Percentiles rank a stretch among this genome's conserved stretches.
phyloP scores from a whole-genome alignment of 2,329 filamentous ascomycete species.

The Colletotrichum australisinense region DNA sequence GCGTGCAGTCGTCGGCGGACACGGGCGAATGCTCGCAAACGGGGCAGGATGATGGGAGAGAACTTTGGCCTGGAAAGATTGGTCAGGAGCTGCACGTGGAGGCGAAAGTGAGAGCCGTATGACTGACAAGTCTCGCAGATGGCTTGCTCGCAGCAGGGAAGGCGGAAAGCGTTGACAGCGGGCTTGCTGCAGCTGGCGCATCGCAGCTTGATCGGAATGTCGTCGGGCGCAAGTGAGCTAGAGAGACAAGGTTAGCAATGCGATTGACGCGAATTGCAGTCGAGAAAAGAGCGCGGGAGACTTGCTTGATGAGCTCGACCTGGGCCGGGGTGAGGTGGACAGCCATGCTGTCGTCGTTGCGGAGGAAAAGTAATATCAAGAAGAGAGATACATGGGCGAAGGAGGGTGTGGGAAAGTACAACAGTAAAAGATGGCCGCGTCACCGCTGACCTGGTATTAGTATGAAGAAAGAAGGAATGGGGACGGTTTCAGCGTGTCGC shows the following conservation, averaged over 20 bases:
- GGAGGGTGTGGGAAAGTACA: constrained; percentile 29
- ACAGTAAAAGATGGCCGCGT: neutral
- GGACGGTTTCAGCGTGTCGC: constrained; percentile 16
- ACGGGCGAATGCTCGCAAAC: constrained; percentile 94
- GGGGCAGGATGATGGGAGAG: constrained; percentile 83
- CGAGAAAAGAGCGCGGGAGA: neutral
- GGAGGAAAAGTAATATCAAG: constrained; percentile 25
- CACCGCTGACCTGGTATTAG: neutral
- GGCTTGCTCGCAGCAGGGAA: constrained; percentile 94
- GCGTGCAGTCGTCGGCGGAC: constrained; percentile 85
- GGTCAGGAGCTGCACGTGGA: constrained; percentile 28
- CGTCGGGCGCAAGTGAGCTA: constrained; percentile 82
- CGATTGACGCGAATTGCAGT: neutral
- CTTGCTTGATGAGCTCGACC: constrained; percentile 69
- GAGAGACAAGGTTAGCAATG: constrained; percentile 32
- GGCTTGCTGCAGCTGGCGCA: constrained; percentile 94
- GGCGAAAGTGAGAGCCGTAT: neutral
- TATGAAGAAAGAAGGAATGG: neutral
- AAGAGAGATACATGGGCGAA: constrained; percentile 34
- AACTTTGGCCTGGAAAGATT: constrained; percentile 74
- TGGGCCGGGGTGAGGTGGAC: constrained; percentile 59
- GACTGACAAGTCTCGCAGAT: constrained; percentile 89
- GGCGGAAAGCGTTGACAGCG: constrained; percentile 88
- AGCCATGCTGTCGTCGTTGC: constrained; percentile 38
- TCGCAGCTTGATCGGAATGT: constrained; percentile 95